Conservation (phyloP, 208 protist genomes). For the Leishmania lainsoni region DNA sequence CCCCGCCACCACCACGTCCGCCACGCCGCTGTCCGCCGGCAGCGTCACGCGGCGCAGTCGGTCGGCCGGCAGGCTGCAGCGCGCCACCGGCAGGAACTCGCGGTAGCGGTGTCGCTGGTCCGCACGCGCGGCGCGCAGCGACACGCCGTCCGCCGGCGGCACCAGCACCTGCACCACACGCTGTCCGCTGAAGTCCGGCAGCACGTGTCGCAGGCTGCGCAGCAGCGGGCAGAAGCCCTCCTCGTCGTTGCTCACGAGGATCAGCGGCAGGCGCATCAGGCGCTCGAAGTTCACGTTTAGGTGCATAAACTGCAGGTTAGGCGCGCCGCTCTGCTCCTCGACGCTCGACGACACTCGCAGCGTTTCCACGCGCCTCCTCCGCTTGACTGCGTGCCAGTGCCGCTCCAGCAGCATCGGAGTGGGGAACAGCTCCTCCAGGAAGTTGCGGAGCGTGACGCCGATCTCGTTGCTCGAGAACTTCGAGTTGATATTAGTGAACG, state of each 20-base stretch:
- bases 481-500: slow-evolving; percentile 28
- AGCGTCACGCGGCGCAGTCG: slow-evolving; percentile 24
- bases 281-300: background rate
- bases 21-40: slow-evolving; percentile 21
- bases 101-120: slow-evolving; percentile 21
- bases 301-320: background rate
- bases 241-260: slow-evolving; percentile 26
- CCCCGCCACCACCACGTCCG: slow-evolving; percentile 28
- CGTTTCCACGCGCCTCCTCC: background rate
- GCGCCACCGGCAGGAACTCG: slow-evolving; percentile 21
- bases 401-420: slow-evolving; percentile 18
- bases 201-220: slow-evolving; percentile 17
- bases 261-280: slow-evolving; percentile 14
- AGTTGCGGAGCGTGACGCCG: slow-evolving; percentile 9
- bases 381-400: background rate
- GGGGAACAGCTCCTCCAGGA: slow-evolving; percentile 23
- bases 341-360: background rate
- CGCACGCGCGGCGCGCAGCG: slow-evolving; percentile 11
- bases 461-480: slow-evolving; percentile 7
- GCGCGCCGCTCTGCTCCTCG: background rate
- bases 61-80: slow-evolving; percentile 8
- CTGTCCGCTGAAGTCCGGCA: slow-evolving; percentile 11
- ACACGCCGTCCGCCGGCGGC: slow-evolving; percentile 11
- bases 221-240: slow-evolving; percentile 29
- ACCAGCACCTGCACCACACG: slow-evolving; percentile 24